These are phyloP conservation scores for Gentiana straminea DNA, from an alignment of 257 asterid species.

Conservation along the genomic window DNA sequence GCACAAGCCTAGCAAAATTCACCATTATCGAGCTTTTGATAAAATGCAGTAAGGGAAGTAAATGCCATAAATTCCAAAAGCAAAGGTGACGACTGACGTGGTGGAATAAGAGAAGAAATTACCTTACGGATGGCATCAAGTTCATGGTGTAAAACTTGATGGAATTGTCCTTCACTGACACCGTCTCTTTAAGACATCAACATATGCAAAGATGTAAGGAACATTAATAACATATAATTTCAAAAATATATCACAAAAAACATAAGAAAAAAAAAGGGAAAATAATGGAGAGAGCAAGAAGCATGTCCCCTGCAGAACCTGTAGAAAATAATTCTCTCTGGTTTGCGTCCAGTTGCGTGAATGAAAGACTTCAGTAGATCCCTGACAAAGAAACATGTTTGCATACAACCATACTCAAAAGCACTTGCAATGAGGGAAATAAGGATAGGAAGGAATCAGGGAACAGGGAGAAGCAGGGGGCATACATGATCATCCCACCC, in stretches of 20 bases:
- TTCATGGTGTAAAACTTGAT: constrained; percentile 24
- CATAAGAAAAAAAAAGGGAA: no score
- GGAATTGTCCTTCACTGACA: constrained; percentile 30
- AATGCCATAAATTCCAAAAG: not conserved
- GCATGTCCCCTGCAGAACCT: constrained; percentile 7
- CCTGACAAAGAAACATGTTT: constrained; percentile 4
- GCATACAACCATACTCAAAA: no score
- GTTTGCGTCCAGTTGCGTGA: constrained; percentile 25
- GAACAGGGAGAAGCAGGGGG: no score
- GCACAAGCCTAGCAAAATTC: constrained; percentile 18
- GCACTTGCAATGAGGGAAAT: no score
- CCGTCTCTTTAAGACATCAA: constrained; percentile 18
- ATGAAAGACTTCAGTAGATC: constrained; percentile 21
- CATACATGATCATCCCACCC: constrained; percentile 28
- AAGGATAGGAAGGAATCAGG: no score
- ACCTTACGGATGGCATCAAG: constrained; percentile 31
- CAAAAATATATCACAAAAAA: no score
- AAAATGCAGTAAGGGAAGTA: not conserved
- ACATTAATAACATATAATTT: no score
- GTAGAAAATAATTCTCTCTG: constrained; percentile 24
- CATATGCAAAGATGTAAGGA: not conserved
- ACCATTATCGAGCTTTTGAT: no score
- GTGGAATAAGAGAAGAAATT: not conserved
- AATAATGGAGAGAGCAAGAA: no score
- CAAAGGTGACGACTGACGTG: not conserved